Conservation (phyloP, 208 protist genomes). For the Strigomonas culicis region DNA sequence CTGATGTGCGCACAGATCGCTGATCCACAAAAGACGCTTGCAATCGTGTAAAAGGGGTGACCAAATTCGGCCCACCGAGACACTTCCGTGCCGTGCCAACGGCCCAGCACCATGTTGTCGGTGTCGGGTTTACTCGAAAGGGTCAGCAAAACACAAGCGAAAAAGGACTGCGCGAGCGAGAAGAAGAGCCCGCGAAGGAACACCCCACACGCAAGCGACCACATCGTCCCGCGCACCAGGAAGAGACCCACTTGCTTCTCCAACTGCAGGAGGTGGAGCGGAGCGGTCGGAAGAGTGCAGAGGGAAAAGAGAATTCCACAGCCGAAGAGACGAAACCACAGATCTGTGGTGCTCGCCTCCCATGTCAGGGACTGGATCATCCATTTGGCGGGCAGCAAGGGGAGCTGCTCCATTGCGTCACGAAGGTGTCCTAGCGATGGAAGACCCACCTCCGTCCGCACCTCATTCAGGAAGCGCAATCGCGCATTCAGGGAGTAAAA, state of each 20-base stretch:
- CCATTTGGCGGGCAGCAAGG: slow-evolving; percentile 35
- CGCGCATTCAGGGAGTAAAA: slow-evolving; percentile 19
- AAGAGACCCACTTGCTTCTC: slow-evolving; percentile 68
- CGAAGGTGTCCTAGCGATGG: slow-evolving; percentile 21
- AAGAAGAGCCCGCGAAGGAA: slow-evolving; percentile 41
- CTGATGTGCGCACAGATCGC: slow-evolving; percentile 40
- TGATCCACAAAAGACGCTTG: slow-evolving; percentile 30
- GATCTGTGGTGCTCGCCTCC: slow-evolving; percentile 26
- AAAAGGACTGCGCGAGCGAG: slow-evolving; percentile 27
- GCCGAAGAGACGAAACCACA: slow-evolving; percentile 41
- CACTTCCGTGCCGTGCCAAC: neutral
- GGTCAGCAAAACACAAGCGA: neutral
- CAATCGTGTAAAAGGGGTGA: slow-evolving; percentile 75
- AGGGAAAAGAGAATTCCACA: slow-evolving; percentile 50
- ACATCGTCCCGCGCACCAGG: slow-evolving; percentile 67
- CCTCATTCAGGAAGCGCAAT: slow-evolving; percentile 39
- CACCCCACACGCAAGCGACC: slow-evolving; percentile 59
- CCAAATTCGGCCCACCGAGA: slow-evolving; percentile 39
- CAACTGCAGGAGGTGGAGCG: slow-evolving; percentile 58
- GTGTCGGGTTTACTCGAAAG: neutral
- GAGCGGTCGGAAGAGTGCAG: slow-evolving; percentile 44
- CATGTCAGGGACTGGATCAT: slow-evolving; percentile 58
- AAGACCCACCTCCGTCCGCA: slow-evolving; percentile 13
- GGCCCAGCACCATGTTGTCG: neutral
- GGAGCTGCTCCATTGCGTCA: slow-evolving; percentile 12